Evolutionary conservation across 2,329 filamentous ascomycete species (phyloP), one percentile per base, ranked within the genome.

Genomic region (Didymella keratinophila): DNA sequence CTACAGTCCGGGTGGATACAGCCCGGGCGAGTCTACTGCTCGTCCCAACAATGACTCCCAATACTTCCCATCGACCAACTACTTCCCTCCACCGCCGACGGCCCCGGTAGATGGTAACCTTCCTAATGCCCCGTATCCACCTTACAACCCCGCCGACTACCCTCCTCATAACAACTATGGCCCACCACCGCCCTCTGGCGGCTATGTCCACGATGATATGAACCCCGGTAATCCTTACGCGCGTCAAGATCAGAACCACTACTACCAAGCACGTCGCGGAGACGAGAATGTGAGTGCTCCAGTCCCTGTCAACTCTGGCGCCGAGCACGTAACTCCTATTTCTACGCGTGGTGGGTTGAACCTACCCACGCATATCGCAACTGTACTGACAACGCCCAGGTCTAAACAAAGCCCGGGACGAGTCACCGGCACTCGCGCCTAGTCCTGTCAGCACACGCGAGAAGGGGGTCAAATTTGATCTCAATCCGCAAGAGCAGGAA

Each of bases 271-370:
- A 43, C 71, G 71, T 57, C 74, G 68, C 58, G 72, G 71, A 66
- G 75, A 77, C 73, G 78, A 79, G 64, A 80, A 83, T 82, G 81
- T 83, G 80, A 83, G 81, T 83, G 76, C 76, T 75, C 69, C 65
- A 63, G 64, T 60, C 62, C 69, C 66, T 70, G 56, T 58, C 65
- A 72, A 74, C 63, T 49, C 63, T 62, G 47, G 62, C 65, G 61
- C 63, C 63, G 52, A 52, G 49, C 58, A 56, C 52, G 44, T 36
- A 66, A 53, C 60, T 65, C 67, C 62, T 66, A 48, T 50, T 47
- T 52, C 43, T 23, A 48, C 48, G 45, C 58, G 58, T 56, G 58
- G 58, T 60, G 58, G 58, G 58, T 60, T 43, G 51, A 52, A 32
- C 61, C 65, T 69, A 60, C 68, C 52, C 23, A 42, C 49, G 21